These are phyloP conservation scores for Coniella lustricola DNA, from an alignment of 2,329 filamentous ascomycete genomes.

Conservation along the genomic window DNA sequence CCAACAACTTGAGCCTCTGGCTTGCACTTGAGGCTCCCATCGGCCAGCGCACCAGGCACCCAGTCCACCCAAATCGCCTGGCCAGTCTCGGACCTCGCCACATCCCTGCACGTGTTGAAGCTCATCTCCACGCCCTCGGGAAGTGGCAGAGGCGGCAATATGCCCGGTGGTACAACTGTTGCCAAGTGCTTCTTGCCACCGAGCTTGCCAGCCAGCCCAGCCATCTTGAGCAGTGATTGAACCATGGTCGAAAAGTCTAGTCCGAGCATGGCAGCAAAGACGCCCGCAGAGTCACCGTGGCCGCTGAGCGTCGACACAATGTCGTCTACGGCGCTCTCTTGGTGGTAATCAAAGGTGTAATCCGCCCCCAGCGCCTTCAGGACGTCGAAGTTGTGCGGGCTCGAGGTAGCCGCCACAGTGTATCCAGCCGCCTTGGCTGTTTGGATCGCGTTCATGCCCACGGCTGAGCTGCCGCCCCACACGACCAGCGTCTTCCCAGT, in stretches of 20 bases:
- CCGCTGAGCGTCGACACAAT: background rate
- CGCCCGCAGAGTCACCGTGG: background rate
- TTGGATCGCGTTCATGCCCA: conserved; percentile 22
- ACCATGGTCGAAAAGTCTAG: background rate
- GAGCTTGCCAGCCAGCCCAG: background rate
- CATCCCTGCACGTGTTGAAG: background rate
- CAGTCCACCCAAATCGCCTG: conserved; percentile 2
- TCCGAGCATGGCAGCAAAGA: background rate
- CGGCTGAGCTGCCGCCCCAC: conserved; percentile 40
- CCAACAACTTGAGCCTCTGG: conserved; percentile 6
- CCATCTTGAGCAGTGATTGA: background rate
- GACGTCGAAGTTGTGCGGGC: conserved; percentile 17
- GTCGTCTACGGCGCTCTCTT: conserved; percentile 17
- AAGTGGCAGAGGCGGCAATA: background rate
- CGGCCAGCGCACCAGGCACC: background rate
- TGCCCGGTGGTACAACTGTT: background rate
- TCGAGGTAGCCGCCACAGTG: conserved; percentile 15
- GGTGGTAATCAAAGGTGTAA: conserved; percentile 21
- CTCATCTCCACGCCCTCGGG: conserved; percentile 2
- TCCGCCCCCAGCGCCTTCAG: conserved; percentile 18
- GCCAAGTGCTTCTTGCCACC: background rate
- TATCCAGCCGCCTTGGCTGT: conserved; percentile 17
- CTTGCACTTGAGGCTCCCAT: background rate
- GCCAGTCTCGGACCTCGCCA: background rate
- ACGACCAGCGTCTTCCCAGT: conserved; percentile 27